These are phyloP conservation scores for Globisporangium nodosum DNA, from an alignment of 352 stramenopile species.

Conservation along the genomic window DNA sequence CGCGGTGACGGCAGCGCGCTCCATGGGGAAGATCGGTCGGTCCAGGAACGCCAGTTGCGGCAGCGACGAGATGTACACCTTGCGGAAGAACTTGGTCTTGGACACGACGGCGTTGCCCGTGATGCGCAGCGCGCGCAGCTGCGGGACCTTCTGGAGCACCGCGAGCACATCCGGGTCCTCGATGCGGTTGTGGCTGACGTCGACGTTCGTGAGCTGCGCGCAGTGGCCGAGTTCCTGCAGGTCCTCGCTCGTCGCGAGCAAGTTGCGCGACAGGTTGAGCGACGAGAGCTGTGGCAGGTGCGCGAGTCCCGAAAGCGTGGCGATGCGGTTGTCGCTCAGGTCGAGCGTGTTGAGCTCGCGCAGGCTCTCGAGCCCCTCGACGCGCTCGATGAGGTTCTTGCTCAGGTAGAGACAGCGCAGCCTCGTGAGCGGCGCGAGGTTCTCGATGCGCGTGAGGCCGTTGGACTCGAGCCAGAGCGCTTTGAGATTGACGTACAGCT, in stretches of 20 bases:
- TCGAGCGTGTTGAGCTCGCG: constrained; percentile 90
- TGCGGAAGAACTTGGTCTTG: constrained; percentile 91
- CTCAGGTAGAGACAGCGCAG: constrained; percentile 92
- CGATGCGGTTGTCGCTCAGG: constrained; percentile 90
- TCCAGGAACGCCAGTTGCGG: constrained; percentile 89
- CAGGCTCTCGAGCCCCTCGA: constrained; percentile 61
- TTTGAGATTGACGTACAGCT: constrained; percentile 91
- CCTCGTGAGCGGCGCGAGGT: constrained; percentile 62
- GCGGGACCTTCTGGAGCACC: constrained; percentile 74
- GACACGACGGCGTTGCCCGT: constrained; percentile 91
- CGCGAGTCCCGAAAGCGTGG: constrained; percentile 73
- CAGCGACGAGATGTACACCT: constrained; percentile 87
- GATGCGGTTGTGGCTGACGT: constrained; percentile 92
- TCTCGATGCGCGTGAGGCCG: constrained; percentile 83
- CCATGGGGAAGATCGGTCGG: constrained; percentile 91
- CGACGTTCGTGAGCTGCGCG: constrained; percentile 81
- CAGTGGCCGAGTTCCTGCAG: constrained; percentile 73
- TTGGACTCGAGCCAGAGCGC: constrained; percentile 96
- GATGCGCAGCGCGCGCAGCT: constrained; percentile 73
- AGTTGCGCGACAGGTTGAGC: constrained; percentile 90
- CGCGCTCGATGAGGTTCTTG: constrained; percentile 88
- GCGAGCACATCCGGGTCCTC: constrained; percentile 71
- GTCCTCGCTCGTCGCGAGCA: constrained; percentile 59
- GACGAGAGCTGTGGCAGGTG: constrained; percentile 74
- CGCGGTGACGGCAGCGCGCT: constrained; percentile 76